Percentiles rank a stretch among this genome's conserved stretches.
phyloP scores from a whole-genome alignment of 2,329 filamentous ascomycete species.

The Fusarium aywerte region DNA sequence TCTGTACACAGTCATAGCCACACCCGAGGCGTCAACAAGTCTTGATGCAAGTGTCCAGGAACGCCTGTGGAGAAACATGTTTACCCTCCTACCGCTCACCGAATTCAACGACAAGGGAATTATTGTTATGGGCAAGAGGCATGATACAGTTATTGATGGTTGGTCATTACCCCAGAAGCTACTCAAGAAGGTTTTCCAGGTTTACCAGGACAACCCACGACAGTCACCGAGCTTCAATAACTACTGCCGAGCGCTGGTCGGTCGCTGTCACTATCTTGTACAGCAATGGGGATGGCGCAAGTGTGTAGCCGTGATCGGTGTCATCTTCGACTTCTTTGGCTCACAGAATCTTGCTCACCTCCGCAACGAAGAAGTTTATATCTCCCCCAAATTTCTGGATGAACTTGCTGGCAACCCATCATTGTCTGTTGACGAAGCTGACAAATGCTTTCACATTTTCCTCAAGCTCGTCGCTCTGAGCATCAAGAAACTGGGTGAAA shows the following conservation, averaged over 20 bases:
- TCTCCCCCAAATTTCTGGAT: constrained; percentile 70
- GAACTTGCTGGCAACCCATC: constrained; percentile 60
- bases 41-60: constrained; percentile 63
- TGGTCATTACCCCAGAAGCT: constrained; percentile 70
- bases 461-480: constrained; percentile 71
- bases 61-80: constrained; percentile 66
- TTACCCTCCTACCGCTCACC: constrained; percentile 68
- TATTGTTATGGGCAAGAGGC: constrained; percentile 51
- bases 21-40: constrained; percentile 49
- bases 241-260: constrained; percentile 69
- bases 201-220: constrained; percentile 65
- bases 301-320: constrained; percentile 66
- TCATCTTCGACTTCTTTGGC: constrained; percentile 75
- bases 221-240: constrained; percentile 72
- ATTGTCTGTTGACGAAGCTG: constrained; percentile 63
- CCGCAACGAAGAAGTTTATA: constrained; percentile 71
- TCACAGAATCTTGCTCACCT: constrained; percentile 70
- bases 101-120: constrained; percentile 69
- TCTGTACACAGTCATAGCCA: constrained; percentile 57
- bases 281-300: constrained; percentile 73
- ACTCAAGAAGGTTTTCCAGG: constrained; percentile 65
- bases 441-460: constrained; percentile 74
- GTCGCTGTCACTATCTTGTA: constrained; percentile 71
- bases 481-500: constrained; percentile 62
- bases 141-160: constrained; percentile 58